Evolutionary conservation across 352 stramenopile species (phyloP).

Genomic region (Globisporangium spiculum): DNA sequence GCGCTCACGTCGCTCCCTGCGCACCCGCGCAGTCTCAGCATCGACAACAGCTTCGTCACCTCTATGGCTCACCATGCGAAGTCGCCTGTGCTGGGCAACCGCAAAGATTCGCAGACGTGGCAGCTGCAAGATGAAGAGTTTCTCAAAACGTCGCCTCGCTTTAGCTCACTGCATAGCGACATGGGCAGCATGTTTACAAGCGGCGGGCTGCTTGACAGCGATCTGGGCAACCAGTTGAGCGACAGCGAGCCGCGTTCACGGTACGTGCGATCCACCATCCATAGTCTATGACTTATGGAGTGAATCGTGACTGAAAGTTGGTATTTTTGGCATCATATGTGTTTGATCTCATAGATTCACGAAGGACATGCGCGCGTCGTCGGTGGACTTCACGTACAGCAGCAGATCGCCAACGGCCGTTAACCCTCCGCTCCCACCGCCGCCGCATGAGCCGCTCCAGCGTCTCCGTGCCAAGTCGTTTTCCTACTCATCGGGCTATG

Average conservation of each 20-base stretch:
- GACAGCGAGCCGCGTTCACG: slow-evolving; percentile 16
- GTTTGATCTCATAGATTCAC: slow-evolving; percentile 22
- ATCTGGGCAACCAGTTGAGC: slow-evolving; percentile 18
- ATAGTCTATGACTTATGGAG: background rate
- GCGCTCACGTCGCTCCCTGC: slow-evolving; percentile 42
- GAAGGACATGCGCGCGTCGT: slow-evolving; percentile 72
- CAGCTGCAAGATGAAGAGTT: slow-evolving; percentile 71
- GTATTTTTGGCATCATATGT: background rate
- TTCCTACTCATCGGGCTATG: slow-evolving; percentile 67
- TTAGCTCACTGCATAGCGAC: slow-evolving; percentile 24
- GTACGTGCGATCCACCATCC: background rate
- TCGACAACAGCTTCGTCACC: slow-evolving; percentile 34
- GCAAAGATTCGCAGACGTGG: slow-evolving; percentile 66
- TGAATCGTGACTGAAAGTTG: slow-evolving; percentile 1
- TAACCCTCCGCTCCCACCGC: slow-evolving; percentile 64
- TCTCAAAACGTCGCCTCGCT: slow-evolving; percentile 48
- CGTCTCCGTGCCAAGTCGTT: slow-evolving; percentile 74
- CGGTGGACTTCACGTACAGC: slow-evolving; percentile 69
- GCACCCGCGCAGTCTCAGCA: slow-evolving; percentile 40
- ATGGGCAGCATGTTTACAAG: slow-evolving; percentile 13
- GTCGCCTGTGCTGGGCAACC: slow-evolving; percentile 50
- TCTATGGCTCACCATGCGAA: slow-evolving; percentile 43
- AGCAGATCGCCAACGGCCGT: slow-evolving; percentile 33
- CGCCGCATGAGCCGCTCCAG: slow-evolving; percentile 54
- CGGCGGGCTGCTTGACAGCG: slow-evolving; percentile 8